Evolutionary conservation across 371 early-diverging fungal genomes (phyloP), one percentile per base, ranked within the genome.

Genomic region (Mucor circinelloides): DNA sequence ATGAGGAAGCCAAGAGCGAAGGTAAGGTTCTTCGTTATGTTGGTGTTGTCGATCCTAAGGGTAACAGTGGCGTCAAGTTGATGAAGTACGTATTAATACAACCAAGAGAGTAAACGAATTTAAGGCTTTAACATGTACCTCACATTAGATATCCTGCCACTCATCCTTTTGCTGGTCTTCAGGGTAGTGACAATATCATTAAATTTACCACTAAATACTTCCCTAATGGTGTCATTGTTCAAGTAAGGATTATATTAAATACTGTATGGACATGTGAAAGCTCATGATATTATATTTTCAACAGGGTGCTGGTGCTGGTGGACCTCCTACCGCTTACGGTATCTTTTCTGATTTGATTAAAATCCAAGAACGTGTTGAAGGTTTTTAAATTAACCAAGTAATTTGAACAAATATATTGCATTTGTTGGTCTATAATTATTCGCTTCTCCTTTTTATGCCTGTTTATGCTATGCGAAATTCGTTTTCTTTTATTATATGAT

Each of bases 251-350:
- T 15, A 38, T 13, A 56, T 25, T 28, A 8, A 59, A 10, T 60
- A 2, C 7, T n/a, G 25, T 62, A 3, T 46, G 7, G 9, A n/a
- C 9, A 8, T 23, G 1, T 23, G 15, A 25, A 46, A 12, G 31
- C 1, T 31, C 12, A 60, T n/a, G 3, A 21, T 61, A 61, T 9
- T 23, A 25, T 50, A 9, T n/a, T n/a, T n/a, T n/a, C n/a, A 25
- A 28, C 23, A 68, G 82, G 99, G 99, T 15, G 93, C 97, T 40
- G 99, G 99, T 27, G 99, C 99, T 23, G 99, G 99, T 21, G 94
- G 93, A 36, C 94, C 91, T n/a, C 97, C 97, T 58, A 98, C 99
- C 21, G 96, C 98, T 4, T 96, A 94, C 81, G 99, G 99, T 44
- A 94, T 97, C 73, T 94, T 93, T 70, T 87, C 93, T 21, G 98